Base-by-base conservation (phyloP, 2,329 filamentous ascomycete genomes). In the Aspergillus tanneri region DNA sequence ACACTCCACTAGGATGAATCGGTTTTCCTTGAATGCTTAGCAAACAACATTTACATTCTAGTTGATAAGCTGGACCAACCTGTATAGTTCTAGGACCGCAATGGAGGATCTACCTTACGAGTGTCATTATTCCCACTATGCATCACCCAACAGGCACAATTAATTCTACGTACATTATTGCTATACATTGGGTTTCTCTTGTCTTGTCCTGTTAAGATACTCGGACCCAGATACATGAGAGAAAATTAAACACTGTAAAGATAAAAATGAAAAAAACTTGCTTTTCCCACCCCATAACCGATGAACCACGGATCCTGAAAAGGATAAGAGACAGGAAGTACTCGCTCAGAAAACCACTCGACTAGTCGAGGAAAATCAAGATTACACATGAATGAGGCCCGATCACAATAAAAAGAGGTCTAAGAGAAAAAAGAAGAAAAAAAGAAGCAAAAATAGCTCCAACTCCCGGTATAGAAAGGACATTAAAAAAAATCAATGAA, bases 261-360 rank as follows among this genome's bases (percentile, higher is more conserved):
- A n/a, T n/a, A n/a, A n/a, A n/a, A n/a, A n/a, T n/a, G n/a, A n/a
- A 10, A 12, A 28, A 44, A 25, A 25, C 22, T 22, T 28, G 44
- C 36, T 46, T 46, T 46, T 41, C 44, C 44, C 25, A 40, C n/a
- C 36, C 44, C n/a, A 46, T 30, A 32, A 12, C 25, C 30, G n/a
- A 10, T 14, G 4, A 34, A 44, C 30, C 35, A 34, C 23, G 34
- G 25, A 24, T 24, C 24, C 28, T 34, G 21, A 39, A 46, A 18
- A 9, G 34, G 4, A 6, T n/a, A 38, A 24, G 14, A 8, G 18
- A 21, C 18, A 30, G 14, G 25, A 21, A 34, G 14, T 27, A 28
- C 39, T 42, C 39, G 39, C 39, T 42, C 14, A 19, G 19, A 16
- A 6, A n/a, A 11, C 4, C 8, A 32, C n/a, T n/a, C n/a, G n/a